Evolutionary conservation across 306 rosid genomes (phyloP).

Genomic region (Arachis hypogaea): DNA sequence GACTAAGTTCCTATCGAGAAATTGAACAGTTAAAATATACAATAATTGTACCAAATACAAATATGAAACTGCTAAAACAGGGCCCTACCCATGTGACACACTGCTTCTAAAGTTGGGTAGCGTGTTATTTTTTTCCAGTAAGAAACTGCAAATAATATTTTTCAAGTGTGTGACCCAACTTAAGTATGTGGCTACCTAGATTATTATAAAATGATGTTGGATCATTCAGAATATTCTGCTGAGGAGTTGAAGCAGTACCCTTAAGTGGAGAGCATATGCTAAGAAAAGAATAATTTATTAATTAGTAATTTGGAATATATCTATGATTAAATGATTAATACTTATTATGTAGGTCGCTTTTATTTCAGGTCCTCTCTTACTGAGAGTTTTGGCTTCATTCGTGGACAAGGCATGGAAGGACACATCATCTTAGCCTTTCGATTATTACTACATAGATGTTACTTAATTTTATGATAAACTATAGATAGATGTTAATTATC

Average conservation of each 20-base stretch:
- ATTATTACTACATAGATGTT: not conserved
- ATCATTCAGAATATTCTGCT: slow-evolving; percentile 30
- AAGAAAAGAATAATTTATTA: not conserved
- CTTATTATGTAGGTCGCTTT: slow-evolving; percentile 21
- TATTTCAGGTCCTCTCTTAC: not conserved
- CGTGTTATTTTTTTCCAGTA: not conserved
- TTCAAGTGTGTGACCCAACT: not conserved
- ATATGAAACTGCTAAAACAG: slow-evolving; percentile 8
- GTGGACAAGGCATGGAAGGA: slow-evolving; percentile 27
- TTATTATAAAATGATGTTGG: not conserved
- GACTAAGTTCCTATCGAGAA: not conserved
- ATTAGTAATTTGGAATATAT: not conserved
- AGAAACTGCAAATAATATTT: slow-evolving; percentile 4
- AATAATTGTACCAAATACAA: not conserved
- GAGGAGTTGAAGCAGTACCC: not conserved
- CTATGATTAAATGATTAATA: not conserved
- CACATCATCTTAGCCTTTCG: slow-evolving; percentile 30
- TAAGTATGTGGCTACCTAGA: not conserved
- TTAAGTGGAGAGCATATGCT: slow-evolving; percentile 9
- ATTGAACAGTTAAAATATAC: not conserved
- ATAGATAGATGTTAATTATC: not conserved
- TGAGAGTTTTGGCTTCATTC: not conserved
- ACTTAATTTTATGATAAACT: not conserved
- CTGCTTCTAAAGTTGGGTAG: not conserved
- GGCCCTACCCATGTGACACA: slow-evolving; percentile 9